These are phyloP conservation scores for Notholithocarpus densiflorus DNA, from an alignment of 306 rosid genomes.

Conservation along the genomic window DNA sequence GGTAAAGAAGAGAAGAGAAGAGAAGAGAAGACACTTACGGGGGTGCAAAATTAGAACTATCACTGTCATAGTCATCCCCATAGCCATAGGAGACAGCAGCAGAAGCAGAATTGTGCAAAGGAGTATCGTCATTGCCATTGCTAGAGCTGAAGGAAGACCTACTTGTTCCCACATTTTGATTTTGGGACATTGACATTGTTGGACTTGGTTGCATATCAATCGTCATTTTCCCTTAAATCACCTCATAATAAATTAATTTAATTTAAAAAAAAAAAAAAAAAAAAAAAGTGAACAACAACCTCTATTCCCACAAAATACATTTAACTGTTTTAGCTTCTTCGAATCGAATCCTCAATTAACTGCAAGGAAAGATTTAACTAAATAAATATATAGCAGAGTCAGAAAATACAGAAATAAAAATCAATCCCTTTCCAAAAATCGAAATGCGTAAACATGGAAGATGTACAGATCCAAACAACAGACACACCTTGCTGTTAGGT, in stretches of 20 bases:
- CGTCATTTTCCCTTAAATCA: constrained; percentile 44
- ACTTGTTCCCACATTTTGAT: constrained; percentile 64
- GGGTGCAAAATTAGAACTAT: constrained; percentile 71
- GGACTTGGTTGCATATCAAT: constrained; percentile 43
- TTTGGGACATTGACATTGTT: constrained; percentile 44
- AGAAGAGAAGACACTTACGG: constrained; percentile 44
- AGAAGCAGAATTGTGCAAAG: constrained; percentile 41
- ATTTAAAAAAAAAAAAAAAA: too few species aligned
- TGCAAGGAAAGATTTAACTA: neutral
- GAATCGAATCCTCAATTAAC: constrained; percentile 15
- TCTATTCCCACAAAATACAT: constrained; percentile 14
- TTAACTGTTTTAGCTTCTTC: constrained; percentile 9
- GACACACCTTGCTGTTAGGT: neutral
- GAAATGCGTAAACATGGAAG: constrained; percentile 16
- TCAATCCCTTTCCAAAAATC: neutral
- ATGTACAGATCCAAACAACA: constrained; percentile 8
- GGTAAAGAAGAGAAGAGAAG: neutral
- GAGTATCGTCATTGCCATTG: constrained; percentile 54
- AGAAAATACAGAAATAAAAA: constrained; percentile 9
- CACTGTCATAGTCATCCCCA: constrained; percentile 74
- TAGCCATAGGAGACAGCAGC: constrained; percentile 45
- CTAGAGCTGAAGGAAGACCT: constrained; percentile 61
- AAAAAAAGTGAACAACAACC: neutral
- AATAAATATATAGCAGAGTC: too few species aligned
- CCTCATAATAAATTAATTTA: constrained; percentile 13